Percentiles rank a stretch among this genome's conserved stretches.
Evolutionary conservation across 768 basidiomycete genomes (phyloP).

Genomic region (Lactifluus rugatus): DNA sequence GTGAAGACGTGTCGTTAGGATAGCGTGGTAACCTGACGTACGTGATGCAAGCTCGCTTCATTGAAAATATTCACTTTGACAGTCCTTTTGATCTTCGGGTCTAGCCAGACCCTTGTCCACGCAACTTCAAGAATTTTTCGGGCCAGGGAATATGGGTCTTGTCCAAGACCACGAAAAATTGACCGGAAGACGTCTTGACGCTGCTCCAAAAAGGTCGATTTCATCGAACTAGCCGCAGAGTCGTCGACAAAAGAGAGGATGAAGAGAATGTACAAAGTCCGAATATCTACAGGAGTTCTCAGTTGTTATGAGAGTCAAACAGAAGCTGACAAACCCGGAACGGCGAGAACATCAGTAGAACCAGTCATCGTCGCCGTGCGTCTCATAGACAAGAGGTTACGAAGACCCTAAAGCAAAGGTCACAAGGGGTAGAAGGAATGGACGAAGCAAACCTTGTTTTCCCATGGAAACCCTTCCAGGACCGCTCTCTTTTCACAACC

Average conservation of each 20-base stretch:
- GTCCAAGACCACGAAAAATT: constrained; percentile 62
- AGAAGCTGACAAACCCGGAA: constrained; percentile 44
- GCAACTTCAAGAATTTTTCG: constrained; percentile 59
- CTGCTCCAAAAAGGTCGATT: constrained; percentile 59
- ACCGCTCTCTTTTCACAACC: constrained; percentile 55
- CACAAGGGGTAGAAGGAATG: not conserved
- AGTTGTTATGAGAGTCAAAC: not conserved
- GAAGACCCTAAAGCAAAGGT: constrained; percentile 38
- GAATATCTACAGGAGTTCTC: constrained; percentile 47
- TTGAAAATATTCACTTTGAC: constrained; percentile 64
- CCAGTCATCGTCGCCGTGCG: constrained; percentile 42
- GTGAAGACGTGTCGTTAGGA: not conserved
- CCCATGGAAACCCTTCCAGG: constrained; percentile 69
- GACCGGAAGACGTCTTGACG: constrained; percentile 53
- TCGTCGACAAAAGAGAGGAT: constrained; percentile 60
- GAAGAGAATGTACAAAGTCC: constrained; percentile 65
- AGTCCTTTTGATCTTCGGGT: constrained; percentile 60
- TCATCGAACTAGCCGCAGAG: constrained; percentile 40
- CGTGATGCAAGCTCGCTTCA: constrained; percentile 54
- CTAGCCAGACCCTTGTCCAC: constrained; percentile 72
- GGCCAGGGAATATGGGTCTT: constrained; percentile 55
- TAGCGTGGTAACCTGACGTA: constrained; percentile 25
- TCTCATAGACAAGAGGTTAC: constrained; percentile 62
- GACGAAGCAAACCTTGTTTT: constrained; percentile 46
- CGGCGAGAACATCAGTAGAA: constrained; percentile 32